These are phyloP conservation scores for Pestalotiopsis sp. DNA, from an alignment of 2,329 filamentous ascomycete genomes.

Conservation along the genomic window DNA sequence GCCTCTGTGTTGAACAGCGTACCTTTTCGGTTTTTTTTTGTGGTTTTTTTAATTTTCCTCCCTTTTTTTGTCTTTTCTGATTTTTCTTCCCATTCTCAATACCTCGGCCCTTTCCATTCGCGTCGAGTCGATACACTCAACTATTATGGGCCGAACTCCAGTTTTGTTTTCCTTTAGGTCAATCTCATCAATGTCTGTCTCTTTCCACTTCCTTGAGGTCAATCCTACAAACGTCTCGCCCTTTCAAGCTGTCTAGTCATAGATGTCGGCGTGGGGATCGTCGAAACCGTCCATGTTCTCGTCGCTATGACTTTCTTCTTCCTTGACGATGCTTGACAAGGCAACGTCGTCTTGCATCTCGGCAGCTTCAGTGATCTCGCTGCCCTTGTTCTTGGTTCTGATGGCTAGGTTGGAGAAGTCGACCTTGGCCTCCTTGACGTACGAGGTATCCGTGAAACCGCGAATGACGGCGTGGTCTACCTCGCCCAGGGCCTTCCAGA, in stretches of 20 bases:
- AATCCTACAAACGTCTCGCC: neutral
- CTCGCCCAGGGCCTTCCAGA: slow-evolving; percentile 28
- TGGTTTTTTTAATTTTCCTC: slow-evolving; percentile 9
- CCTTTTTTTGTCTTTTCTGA: neutral
- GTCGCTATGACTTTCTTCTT: no score
- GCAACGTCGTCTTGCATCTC: neutral
- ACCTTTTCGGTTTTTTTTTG: neutral
- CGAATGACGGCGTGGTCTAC: slow-evolving; percentile 23
- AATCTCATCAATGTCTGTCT: neutral
- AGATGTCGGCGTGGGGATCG: no score
- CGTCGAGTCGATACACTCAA: neutral
- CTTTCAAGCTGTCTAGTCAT: no score
- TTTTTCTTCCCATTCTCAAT: neutral
- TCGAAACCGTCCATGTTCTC: no score
- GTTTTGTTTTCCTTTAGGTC: neutral
- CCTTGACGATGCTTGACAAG: no score
- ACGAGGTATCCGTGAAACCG: slow-evolving; percentile 13
- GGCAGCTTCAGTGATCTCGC: no score
- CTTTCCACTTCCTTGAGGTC: neutral
- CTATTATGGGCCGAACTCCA: neutral
- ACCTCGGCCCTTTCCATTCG: no score
- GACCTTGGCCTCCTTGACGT: neutral
- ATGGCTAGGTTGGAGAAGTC: neutral
- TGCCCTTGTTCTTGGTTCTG: no score
- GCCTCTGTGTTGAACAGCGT: neutral